These are phyloP conservation scores for Penicillium herquei DNA, from an alignment of 495 filamentous ascomycete genomes.

Conservation along the genomic window DNA sequence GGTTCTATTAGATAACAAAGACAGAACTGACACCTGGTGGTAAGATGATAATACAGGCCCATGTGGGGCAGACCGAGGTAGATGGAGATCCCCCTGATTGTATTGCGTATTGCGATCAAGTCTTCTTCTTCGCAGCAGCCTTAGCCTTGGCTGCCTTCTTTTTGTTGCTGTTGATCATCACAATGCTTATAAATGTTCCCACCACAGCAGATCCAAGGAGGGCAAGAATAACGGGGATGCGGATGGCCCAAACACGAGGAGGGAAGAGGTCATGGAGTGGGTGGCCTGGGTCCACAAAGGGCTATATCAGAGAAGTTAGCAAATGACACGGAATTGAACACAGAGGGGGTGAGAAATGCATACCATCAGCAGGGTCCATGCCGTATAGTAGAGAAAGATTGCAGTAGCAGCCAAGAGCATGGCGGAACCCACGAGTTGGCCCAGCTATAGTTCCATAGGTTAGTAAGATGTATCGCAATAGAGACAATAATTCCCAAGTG, in stretches of 20 bases:
- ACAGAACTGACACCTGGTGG: not conserved
- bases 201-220: slow-evolving; percentile 91
- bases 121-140: slow-evolving; percentile 68
- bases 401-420: slow-evolving; percentile 95
- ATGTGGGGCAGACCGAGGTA: slow-evolving; percentile 6
- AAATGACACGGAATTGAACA: not conserved
- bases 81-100: slow-evolving; percentile 7
- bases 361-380: slow-evolving; percentile 98
- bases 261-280: slow-evolving; percentile 94
- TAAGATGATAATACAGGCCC: slow-evolving; percentile 14
- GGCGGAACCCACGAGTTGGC: slow-evolving; percentile 90
- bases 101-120: slow-evolving; percentile 39
- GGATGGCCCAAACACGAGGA: slow-evolving; percentile 97
- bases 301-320: slow-evolving; percentile 48
- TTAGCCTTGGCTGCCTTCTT: slow-evolving; percentile 95
- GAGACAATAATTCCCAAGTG: no score
- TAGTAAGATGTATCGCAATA: not conserved
- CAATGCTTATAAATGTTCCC: slow-evolving; percentile 90
- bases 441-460: slow-evolving; percentile 59
- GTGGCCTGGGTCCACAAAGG: slow-evolving; percentile 93
- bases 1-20: slow-evolving; percentile 10
- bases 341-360: slow-evolving; percentile 6
- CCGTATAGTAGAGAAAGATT: slow-evolving; percentile 98
- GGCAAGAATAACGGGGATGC: slow-evolving; percentile 94
- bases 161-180: slow-evolving; percentile 98